phyloP scores from a whole-genome alignment of 768 basidiomycete genomes.

The Mycena haematopus region DNA sequence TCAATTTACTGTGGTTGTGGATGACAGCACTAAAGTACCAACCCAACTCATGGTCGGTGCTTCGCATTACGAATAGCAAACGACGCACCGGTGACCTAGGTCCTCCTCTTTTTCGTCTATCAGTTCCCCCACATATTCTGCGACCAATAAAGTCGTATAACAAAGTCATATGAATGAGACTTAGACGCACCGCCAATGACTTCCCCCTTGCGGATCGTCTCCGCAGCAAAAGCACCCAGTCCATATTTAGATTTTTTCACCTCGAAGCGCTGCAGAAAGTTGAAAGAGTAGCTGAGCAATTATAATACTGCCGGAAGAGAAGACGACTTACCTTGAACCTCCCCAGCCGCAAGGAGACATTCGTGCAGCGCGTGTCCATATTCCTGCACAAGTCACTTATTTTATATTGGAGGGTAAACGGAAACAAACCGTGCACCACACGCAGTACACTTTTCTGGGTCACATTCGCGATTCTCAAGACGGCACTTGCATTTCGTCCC shows the following conservation, averaged over 20 bases:
- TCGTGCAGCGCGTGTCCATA: slow-evolving; percentile 1
- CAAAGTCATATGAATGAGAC: neutral
- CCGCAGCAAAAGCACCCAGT: slow-evolving; percentile 17
- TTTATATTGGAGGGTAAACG: neutral
- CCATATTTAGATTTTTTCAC: slow-evolving; percentile 5
- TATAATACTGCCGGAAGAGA: neutral
- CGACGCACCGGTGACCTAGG: neutral
- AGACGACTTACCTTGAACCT: slow-evolving; percentile 7
- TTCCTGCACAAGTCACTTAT: slow-evolving; percentile 30
- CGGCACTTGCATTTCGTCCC: slow-evolving; percentile 37
- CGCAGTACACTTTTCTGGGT: slow-evolving; percentile 54
- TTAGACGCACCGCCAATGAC: slow-evolving; percentile 3
- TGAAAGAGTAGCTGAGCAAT: too few relatives aligned
- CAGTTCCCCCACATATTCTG: slow-evolving; percentile 24
- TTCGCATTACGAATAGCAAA: neutral
- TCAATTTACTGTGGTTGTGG: neutral
- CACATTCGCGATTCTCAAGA: slow-evolving; percentile 49
- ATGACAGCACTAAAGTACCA: neutral
- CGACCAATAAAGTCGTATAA: too few relatives aligned
- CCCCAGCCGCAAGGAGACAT: slow-evolving; percentile 5
- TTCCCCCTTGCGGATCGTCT: neutral
- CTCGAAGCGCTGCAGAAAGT: neutral
- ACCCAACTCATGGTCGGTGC: neutral
- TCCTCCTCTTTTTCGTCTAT: neutral
- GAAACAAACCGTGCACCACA: slow-evolving; percentile 46